phyloP scores from a whole-genome alignment of 306 rosid species.

The Begonia fuchsioides region DNA sequence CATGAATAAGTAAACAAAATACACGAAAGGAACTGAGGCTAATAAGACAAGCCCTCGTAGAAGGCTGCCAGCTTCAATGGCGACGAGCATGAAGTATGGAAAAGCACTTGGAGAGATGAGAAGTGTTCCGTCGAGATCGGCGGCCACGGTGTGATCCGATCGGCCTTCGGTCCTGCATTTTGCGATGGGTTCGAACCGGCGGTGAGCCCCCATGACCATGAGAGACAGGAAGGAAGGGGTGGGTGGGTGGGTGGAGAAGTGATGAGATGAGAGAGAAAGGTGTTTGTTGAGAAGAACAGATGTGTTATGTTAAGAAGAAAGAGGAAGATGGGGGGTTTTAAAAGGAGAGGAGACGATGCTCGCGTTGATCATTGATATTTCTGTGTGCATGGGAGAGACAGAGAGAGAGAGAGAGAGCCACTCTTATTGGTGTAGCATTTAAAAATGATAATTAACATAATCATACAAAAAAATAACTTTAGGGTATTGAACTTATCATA shows the following conservation, averaged over 20 bases:
- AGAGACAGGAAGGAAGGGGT: not conserved
- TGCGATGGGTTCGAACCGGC: constrained; percentile 41
- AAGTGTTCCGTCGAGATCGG: constrained; percentile 80
- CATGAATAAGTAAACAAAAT: constrained; percentile 42
- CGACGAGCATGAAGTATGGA: constrained; percentile 85
- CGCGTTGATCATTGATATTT: constrained; percentile 8
- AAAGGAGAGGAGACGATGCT: constrained; percentile 19
- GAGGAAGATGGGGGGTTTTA: constrained; percentile 23
- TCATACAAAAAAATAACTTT: too few relatives aligned
- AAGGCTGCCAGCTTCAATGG: constrained; percentile 76
- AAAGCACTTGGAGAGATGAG: constrained; percentile 53
- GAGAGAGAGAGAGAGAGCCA: not conserved
- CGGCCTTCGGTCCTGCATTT: constrained; percentile 46
- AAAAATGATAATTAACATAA: too few relatives aligned
- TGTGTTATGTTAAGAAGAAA: constrained; percentile 14
- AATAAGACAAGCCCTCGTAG: constrained; percentile 50
- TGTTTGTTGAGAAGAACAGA: not conserved
- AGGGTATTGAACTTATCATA: too few relatives aligned
- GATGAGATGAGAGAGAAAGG: not conserved
- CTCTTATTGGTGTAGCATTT: too few relatives aligned
- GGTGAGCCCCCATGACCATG: constrained; percentile 37
- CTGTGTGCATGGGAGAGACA: constrained; percentile 11
- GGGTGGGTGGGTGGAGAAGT: not conserved
- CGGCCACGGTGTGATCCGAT: constrained; percentile 59
- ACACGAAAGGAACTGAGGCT: constrained; percentile 39